These are phyloP conservation scores for Sambucus nigra DNA, from an alignment of 129 eudicot genomes.

Conservation along the genomic window DNA sequence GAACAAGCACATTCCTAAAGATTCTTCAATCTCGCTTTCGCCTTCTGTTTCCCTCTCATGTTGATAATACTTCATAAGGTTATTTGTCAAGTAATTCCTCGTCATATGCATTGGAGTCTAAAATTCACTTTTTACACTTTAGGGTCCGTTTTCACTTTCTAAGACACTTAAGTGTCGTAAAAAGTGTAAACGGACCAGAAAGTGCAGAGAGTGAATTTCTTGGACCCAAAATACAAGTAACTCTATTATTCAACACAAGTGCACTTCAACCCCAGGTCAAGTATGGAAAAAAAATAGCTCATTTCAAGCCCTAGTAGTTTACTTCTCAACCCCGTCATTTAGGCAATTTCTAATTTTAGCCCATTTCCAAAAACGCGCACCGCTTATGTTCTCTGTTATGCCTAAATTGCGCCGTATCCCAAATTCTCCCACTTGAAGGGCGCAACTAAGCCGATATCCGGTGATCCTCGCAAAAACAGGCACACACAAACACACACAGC, in stretches of 20 bases:
- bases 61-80: background rate
- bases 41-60: background rate
- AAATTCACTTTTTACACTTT: background rate
- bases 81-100: background rate
- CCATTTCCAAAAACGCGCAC: background rate
- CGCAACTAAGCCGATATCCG: slow-evolving; percentile 42
- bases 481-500: slow-evolving; percentile 99
- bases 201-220: background rate
- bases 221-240: too few species aligned
- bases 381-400: background rate
- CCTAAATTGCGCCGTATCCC: slow-evolving; percentile 51
- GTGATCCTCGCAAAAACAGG: slow-evolving; percentile 62
- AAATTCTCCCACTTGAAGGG: slow-evolving; percentile 78
- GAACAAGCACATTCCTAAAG: slow-evolving; percentile 7
- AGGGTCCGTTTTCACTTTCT: too few species aligned
- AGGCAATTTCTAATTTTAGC: background rate
- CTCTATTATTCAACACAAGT: background rate
- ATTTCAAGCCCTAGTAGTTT: background rate
- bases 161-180: too few species aligned
- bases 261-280: background rate
- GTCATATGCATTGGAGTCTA: background rate
- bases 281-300: too few species aligned
- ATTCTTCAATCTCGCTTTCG: background rate
- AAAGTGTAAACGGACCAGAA: too few species aligned
- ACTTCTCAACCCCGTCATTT: background rate